Evolutionary conservation across 2,329 filamentous ascomycete species (phyloP).

Genomic region (Hysterium pulicare): DNA sequence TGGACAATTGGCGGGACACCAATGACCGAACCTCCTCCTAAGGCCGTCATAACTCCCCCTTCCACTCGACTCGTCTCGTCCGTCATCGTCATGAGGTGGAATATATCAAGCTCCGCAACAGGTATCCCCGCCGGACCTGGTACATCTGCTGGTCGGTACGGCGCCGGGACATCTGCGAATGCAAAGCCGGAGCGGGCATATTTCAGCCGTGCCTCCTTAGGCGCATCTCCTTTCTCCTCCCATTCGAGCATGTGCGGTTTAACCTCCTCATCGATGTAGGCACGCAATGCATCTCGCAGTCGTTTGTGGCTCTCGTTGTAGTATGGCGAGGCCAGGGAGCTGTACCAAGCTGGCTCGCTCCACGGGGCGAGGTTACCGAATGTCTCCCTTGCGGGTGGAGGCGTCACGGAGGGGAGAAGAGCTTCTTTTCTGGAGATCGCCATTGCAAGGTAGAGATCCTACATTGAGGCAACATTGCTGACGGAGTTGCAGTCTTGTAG

Average conservation of each 20-base stretch:
- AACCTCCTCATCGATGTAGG: constrained; percentile 59
- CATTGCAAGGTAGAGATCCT: not conserved
- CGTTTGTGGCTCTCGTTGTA: constrained; percentile 60
- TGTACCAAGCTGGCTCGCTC: constrained; percentile 47
- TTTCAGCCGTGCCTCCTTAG: constrained; percentile 42
- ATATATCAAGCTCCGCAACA: constrained; percentile 35
- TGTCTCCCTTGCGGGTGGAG: constrained; percentile 18
- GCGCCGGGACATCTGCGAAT: constrained; percentile 44
- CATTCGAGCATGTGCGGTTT: constrained; percentile 60
- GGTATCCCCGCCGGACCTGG: constrained; percentile 37
- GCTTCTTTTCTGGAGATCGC: not conserved
- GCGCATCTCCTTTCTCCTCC: constrained; percentile 53
- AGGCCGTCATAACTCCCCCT: constrained; percentile 56
- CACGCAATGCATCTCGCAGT: constrained; percentile 56
- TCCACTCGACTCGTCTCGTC: constrained; percentile 57
- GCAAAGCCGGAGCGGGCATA: constrained; percentile 42
- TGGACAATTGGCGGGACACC: constrained; percentile 63
- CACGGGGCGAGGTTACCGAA: constrained; percentile 41
- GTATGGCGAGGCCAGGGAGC: constrained; percentile 55
- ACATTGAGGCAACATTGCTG: not conserved
- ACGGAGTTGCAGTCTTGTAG: not conserved
- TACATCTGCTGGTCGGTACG: constrained; percentile 41
- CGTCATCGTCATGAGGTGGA: constrained; percentile 48
- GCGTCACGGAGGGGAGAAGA: not conserved
- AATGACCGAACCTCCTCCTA: constrained; percentile 60